These are phyloP conservation scores for Kockovaella imperatae DNA, from an alignment of 768 basidiomycete genomes.

Conservation along the genomic window DNA sequence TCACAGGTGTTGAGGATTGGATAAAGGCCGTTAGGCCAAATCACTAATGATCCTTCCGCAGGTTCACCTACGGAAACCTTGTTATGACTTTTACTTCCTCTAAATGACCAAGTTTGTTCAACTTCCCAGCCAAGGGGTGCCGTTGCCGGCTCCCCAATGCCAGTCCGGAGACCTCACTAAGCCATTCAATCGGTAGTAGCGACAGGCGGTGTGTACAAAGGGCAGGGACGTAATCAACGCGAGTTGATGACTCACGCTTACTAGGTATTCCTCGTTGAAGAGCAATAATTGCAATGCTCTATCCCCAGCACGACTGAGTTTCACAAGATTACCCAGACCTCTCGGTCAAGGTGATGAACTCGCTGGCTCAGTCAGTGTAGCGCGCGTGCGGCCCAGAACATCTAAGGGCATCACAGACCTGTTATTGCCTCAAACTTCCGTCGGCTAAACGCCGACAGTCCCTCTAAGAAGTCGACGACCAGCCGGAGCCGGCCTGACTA, in stretches of 20 bases:
- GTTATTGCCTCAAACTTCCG: constrained; percentile 85
- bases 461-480: constrained; percentile 76
- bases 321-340: constrained; percentile 71
- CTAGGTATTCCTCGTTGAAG: constrained; percentile 86
- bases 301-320: constrained; percentile 75
- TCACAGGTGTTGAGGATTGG: constrained; percentile 51
- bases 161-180: constrained; percentile 79
- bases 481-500: constrained; percentile 70
- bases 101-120: constrained; percentile 74
- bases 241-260: constrained; percentile 81
- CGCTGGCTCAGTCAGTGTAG: constrained; percentile 85
- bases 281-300: constrained; percentile 87
- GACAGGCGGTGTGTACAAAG: constrained; percentile 85
- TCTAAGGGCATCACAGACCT: constrained; percentile 87
- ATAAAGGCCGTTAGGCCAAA: constrained; percentile 10
- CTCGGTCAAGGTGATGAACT: constrained; percentile 68
- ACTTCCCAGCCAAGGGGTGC: constrained; percentile 54
- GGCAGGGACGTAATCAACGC: constrained; percentile 84
- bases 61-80: constrained; percentile 77
- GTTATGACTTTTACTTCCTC: constrained; percentile 78
- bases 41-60: constrained; percentile 64
- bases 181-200: constrained; percentile 86
- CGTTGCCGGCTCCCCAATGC: constrained; percentile 57
- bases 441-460: constrained; percentile 72
- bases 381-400: constrained; percentile 80